Percentiles rank a stretch among this genome's conserved stretches.
Conservation (phyloP, 345 rosid species). For the Acer yangbiense region DNA sequence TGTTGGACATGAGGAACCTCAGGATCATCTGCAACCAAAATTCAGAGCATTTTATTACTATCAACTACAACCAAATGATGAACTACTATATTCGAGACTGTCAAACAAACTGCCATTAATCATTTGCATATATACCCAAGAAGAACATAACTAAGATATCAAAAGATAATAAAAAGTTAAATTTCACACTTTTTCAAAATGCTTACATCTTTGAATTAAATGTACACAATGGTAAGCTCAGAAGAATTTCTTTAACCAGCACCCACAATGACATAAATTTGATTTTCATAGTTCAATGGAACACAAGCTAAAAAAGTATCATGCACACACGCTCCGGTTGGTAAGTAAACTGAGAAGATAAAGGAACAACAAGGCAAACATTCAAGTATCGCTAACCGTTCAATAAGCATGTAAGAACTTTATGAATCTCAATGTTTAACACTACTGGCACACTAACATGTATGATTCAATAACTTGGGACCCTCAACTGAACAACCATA, state of each 20-base stretch:
- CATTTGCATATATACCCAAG: not conserved
- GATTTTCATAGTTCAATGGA: not conserved
- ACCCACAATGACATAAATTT: not conserved
- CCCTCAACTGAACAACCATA: not conserved
- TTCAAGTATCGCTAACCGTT: not conserved
- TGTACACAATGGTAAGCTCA: not conserved
- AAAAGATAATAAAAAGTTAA: not conserved
- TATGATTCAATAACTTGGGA: not conserved
- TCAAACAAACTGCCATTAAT: not conserved
- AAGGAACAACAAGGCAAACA: not conserved
- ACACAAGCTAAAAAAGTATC: not conserved
- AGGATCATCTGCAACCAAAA: constrained; percentile 71
- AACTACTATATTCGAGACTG: not conserved
- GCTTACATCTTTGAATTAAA: not conserved
- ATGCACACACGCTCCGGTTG: not conserved
- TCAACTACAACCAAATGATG: not conserved
- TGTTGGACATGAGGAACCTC: constrained; percentile 58
- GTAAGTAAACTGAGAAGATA: not conserved
- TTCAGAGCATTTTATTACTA: constrained; percentile 14
- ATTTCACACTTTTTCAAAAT: not conserved
- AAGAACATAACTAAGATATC: not conserved
- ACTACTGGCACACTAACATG: not conserved
- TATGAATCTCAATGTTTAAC: constrained; percentile 4
- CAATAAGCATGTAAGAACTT: not conserved
- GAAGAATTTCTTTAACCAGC: not conserved